These are phyloP conservation scores for Cadophora luteo-olivacea DNA, from an alignment of 2,329 filamentous ascomycete species.

Conservation along the genomic window DNA sequence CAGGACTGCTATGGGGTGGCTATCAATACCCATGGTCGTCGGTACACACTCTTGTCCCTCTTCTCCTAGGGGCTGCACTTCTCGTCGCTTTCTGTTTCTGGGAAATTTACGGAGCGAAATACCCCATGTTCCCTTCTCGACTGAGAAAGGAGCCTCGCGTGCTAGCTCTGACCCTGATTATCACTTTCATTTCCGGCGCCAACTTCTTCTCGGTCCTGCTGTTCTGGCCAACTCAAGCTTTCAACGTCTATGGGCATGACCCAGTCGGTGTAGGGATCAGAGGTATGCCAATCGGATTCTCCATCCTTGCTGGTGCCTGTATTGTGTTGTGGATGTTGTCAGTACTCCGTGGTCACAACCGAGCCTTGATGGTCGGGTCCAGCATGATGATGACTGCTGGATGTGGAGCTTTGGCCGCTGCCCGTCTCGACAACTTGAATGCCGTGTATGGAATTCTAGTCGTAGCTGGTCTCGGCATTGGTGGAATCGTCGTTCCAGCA, in stretches of 20 bases:
- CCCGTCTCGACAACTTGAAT: slow-evolving; percentile 57
- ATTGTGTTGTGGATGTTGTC: slow-evolving; percentile 64
- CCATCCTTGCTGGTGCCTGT: slow-evolving; percentile 66
- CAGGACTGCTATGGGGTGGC: slow-evolving; percentile 63
- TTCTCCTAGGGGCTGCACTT: slow-evolving; percentile 55
- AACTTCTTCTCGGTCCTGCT: slow-evolving; percentile 54
- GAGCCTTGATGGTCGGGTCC: slow-evolving; percentile 63
- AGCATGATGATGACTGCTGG: slow-evolving; percentile 70
- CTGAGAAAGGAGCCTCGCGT: slow-evolving; percentile 61
- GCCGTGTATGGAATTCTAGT: slow-evolving; percentile 64
- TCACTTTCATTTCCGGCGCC: slow-evolving; percentile 64
- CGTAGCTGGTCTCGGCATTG: slow-evolving; percentile 68
- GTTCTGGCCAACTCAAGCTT: slow-evolving; percentile 67
- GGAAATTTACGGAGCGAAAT: slow-evolving; percentile 56
- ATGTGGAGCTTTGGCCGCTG: slow-evolving; percentile 57
- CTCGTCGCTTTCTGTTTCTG: slow-evolving; percentile 59
- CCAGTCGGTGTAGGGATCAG: slow-evolving; percentile 68
- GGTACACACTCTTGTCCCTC: slow-evolving; percentile 58
- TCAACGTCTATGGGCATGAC: slow-evolving; percentile 70
- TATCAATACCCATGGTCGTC: slow-evolving; percentile 61
- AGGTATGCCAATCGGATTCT: slow-evolving; percentile 68
- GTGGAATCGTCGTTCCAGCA: slow-evolving; percentile 71
- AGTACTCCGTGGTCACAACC: slow-evolving; percentile 62
- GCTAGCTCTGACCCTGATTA: slow-evolving; percentile 59
- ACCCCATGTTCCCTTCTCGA: slow-evolving; percentile 54